Percentiles rank a stretch among this genome's conserved stretches.
phyloP scores from a whole-genome alignment of 371 early-diverging fungal genomes.

The Batkoa obscura region DNA sequence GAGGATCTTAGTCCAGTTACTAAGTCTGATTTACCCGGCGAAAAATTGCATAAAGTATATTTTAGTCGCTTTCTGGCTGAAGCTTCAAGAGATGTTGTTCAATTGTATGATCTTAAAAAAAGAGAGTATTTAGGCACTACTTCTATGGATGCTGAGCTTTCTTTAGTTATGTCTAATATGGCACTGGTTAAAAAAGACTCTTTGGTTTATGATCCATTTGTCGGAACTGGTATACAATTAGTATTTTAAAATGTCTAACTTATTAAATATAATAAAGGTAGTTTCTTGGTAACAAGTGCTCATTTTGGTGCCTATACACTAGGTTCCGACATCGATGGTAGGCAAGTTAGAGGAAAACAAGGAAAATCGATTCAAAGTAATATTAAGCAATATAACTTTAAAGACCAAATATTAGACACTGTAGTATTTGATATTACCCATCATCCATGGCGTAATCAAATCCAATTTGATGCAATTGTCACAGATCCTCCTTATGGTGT shows the following conservation, averaged over 20 bases:
- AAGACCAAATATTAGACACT: constrained; percentile 51
- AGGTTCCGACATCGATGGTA: constrained; percentile 93
- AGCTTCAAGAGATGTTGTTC: constrained; percentile 52
- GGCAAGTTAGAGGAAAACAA: constrained; percentile 86
- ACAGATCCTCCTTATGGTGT: constrained; percentile 95
- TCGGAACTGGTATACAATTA: constrained; percentile 56
- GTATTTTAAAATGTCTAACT: neutral
- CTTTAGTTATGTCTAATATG: constrained; percentile 89
- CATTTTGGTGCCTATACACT: constrained; percentile 84
- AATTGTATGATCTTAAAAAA: constrained; percentile 75
- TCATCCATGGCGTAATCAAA: constrained; percentile 64
- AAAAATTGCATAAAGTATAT: neutral
- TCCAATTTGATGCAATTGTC: constrained; percentile 62
- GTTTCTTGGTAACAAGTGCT: constrained; percentile 74
- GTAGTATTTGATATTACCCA: constrained; percentile 77
- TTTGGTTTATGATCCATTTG: constrained; percentile 92
- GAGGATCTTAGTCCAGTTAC: constrained; percentile 45
- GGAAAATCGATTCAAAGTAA: constrained; percentile 44
- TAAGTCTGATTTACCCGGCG: neutral
- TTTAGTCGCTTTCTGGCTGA: constrained; percentile 20
- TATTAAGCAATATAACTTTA: constrained; percentile 58
- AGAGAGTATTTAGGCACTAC: constrained; percentile 87
- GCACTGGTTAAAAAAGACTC: constrained; percentile 59
- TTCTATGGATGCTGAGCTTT: constrained; percentile 93
- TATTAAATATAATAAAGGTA: constrained; percentile 14